Percentiles rank a stretch among this genome's conserved stretches.
Conservation (phyloP, 331 rosid species). For the Ulmus americana region DNA sequence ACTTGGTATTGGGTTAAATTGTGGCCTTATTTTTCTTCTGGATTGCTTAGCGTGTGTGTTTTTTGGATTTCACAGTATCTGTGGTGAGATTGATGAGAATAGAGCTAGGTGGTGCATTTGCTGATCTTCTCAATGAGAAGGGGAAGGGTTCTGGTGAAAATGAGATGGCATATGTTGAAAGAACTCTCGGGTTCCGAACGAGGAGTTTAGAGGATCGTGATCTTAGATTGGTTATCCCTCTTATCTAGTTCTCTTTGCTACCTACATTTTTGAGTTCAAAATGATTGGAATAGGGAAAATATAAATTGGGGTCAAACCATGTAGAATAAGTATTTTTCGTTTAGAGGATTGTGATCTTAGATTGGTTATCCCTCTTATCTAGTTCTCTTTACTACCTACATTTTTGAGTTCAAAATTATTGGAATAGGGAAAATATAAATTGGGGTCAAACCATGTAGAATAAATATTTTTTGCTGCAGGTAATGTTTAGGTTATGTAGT, state of each 20-base stretch:
- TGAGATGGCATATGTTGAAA: conserved; percentile 80
- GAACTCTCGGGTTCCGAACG: conserved; percentile 82
- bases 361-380: conserved; percentile 44
- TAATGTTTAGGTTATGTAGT: not conserved
- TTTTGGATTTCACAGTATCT: conserved; percentile 43
- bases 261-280: too few species aligned
- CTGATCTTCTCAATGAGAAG: conserved; percentile 83
- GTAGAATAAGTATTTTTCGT: not conserved
- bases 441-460: not conserved
- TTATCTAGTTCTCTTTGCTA: conserved; percentile 8
- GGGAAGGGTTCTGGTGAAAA: conserved; percentile 94
- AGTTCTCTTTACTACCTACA: not conserved
- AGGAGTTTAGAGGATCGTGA: conserved; percentile 63
- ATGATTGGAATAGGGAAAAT: too few species aligned
- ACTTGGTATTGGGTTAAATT: not conserved
- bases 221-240: conserved; percentile 66
- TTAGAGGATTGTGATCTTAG: conserved; percentile 76
- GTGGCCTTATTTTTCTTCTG: not conserved
- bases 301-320: too few species aligned
- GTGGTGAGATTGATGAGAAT: conserved; percentile 83
- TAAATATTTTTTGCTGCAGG: not conserved
- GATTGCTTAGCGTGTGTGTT: conserved; percentile 6
- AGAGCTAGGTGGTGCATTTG: conserved; percentile 90
- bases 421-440: not conserved
- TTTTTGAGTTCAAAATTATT: not conserved